Evolutionary conservation across 371 early-diverging fungal species (phyloP).

Genomic region (Syncephalastrum sp.): DNA sequence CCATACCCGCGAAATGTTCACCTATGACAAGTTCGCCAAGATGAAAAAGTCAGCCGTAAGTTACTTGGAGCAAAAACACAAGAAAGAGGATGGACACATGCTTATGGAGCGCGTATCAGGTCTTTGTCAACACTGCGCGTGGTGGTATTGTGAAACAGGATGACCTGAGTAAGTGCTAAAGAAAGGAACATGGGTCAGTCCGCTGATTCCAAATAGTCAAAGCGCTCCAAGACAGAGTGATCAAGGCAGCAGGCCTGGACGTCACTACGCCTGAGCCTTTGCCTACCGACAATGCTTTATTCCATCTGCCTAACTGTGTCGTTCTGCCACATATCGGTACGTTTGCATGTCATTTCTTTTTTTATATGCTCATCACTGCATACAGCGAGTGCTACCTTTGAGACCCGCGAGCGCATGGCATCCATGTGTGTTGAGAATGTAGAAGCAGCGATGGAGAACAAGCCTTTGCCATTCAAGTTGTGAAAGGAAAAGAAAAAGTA

Average conservation of each 20-base stretch:
- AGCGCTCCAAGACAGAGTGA: constrained; percentile 57
- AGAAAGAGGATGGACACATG: too few species aligned
- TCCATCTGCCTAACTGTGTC: constrained; percentile 60
- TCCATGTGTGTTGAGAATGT: constrained; percentile 30
- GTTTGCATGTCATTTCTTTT: constrained; percentile 21
- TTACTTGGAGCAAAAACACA: too few species aligned
- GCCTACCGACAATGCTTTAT: constrained; percentile 58
- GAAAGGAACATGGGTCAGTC: background rate
- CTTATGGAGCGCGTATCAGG: constrained; percentile 18
- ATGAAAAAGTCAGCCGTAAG: constrained; percentile 72
- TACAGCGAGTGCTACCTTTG: constrained; percentile 75
- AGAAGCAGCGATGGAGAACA: constrained; percentile 16
- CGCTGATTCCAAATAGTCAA: constrained; percentile 24
- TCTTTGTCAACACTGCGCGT: constrained; percentile 82
- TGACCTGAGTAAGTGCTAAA: constrained; percentile 46
- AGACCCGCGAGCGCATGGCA: constrained; percentile 85
- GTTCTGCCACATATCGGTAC: constrained; percentile 71
- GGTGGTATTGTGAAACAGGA: constrained; percentile 80
- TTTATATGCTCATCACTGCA: background rate
- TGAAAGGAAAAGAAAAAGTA: constrained; percentile 1
- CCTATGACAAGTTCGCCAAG: constrained; percentile 54
- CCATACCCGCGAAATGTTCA: constrained; percentile 72
- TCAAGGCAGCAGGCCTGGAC: constrained; percentile 81
- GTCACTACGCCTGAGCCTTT: constrained; percentile 90
- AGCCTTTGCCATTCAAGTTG: constrained; percentile 16